phyloP scores from a whole-genome alignment of 2,329 filamentous ascomycete species.

The Epichloe aotearoae region DNA sequence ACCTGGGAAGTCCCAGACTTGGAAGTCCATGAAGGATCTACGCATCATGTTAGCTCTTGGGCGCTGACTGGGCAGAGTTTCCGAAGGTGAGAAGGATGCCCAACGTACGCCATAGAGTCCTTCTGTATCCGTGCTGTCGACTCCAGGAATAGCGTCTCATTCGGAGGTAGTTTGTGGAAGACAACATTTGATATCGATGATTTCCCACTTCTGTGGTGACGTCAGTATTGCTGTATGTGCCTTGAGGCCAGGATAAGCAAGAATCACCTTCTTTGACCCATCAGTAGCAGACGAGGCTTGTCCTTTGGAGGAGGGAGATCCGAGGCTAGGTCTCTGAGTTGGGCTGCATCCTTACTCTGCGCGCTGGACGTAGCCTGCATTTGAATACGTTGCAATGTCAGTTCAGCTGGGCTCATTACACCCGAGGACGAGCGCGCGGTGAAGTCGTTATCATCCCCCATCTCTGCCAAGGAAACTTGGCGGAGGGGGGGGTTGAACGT shows the following conservation, averaged over 20 bases:
- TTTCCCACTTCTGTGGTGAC: conserved; percentile 66
- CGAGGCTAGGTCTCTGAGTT: conserved; percentile 29
- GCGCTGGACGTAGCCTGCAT: conserved; percentile 45
- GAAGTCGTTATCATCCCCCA: conserved; percentile 14
- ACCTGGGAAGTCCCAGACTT: conserved; percentile 94
- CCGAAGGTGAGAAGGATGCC: not conserved
- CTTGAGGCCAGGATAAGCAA: not conserved
- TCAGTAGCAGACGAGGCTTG: conserved; percentile 79
- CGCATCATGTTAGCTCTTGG: conserved; percentile 2
- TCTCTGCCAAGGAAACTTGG: conserved; percentile 12
- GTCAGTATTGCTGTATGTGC: not conserved
- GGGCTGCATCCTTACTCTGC: conserved; percentile 34
- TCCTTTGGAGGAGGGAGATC: conserved; percentile 39
- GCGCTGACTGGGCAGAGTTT: conserved; percentile 9
- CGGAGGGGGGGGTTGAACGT: conserved; percentile 21
- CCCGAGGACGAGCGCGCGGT: conserved; percentile 17
- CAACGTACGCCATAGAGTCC: conserved; percentile 78
- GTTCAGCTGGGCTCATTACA: conserved; percentile 42
- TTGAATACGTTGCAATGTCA: conserved; percentile 50
- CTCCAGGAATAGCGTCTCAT: conserved; percentile 89
- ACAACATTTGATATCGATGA: conserved; percentile 97
- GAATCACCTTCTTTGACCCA: conserved; percentile 82
- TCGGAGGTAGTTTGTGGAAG: conserved; percentile 95
- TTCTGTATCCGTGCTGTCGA: conserved; percentile 91
- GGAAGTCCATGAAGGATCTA: conserved; percentile 98